Evolutionary conservation across 352 stramenopile genomes (phyloP).

Genomic region (Phytophthora multivora): DNA sequence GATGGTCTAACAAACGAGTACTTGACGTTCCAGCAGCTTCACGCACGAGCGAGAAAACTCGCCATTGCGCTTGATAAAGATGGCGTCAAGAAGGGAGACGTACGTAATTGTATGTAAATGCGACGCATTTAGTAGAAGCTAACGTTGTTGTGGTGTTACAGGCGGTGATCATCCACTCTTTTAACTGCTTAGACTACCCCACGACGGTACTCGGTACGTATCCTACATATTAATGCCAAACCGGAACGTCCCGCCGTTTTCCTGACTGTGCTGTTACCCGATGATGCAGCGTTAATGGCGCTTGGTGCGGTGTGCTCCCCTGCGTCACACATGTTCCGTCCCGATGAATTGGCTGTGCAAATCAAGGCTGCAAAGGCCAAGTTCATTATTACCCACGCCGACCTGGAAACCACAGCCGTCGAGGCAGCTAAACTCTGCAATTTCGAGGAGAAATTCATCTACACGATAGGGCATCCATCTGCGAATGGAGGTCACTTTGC

Average conservation of each 20-base stretch:
- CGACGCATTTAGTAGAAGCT: not conserved
- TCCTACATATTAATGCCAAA: slow-evolving; percentile 2
- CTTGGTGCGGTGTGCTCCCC: slow-evolving; percentile 64
- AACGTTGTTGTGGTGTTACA: slow-evolving; percentile 19
- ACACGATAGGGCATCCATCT: slow-evolving; percentile 43
- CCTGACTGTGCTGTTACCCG: not conserved
- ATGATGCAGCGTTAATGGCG: slow-evolving; percentile 43
- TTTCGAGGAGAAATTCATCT: slow-evolving; percentile 43
- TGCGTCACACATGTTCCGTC: slow-evolving; percentile 57
- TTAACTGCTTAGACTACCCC: slow-evolving; percentile 77
- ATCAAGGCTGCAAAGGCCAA: slow-evolving; percentile 48
- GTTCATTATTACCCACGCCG: slow-evolving; percentile 60
- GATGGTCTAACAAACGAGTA: slow-evolving; percentile 57
- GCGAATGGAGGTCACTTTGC: slow-evolving; percentile 27
- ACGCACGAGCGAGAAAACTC: slow-evolving; percentile 40
- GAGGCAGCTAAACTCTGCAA: slow-evolving; percentile 40
- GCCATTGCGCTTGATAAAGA: slow-evolving; percentile 49
- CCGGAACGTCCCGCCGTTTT: not conserved
- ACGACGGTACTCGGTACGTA: slow-evolving; percentile 50
- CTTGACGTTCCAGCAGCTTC: slow-evolving; percentile 53
- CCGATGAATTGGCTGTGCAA: slow-evolving; percentile 56
- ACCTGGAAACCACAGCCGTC: slow-evolving; percentile 47
- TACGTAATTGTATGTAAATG: slow-evolving; percentile 19
- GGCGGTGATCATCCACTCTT: slow-evolving; percentile 63
- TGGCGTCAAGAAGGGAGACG: slow-evolving; percentile 56